Evolutionary conservation across 2,329 filamentous ascomycete genomes (phyloP), one percentile per base, ranked within the genome.

Genomic region (Xylariaceae sp.): DNA sequence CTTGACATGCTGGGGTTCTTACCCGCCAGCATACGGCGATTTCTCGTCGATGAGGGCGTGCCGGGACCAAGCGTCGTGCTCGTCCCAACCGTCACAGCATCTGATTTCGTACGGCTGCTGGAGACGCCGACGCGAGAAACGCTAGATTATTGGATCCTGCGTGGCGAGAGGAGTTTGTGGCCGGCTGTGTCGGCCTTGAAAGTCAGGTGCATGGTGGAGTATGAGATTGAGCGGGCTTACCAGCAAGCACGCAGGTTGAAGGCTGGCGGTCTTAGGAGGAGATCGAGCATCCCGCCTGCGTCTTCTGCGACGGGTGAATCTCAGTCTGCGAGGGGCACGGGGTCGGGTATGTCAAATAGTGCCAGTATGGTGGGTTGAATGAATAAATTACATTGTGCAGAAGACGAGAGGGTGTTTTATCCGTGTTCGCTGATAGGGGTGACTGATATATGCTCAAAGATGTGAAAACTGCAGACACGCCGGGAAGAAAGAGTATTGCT

Each of bases 121-220:
- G 89, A 95, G 72, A 90, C 88, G 35, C 92, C 92, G 0, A 93
- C 88, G 0, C 80, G 84, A 55, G 84, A 88, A 60, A 87, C 85
- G 7, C 77, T 97, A 2, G 85, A 90, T 59, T 89, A 93, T 67
- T 97, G 92, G 93, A 92, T 95, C 56, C 74, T 86, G 37, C 82
- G 88, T 57, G 93, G 93, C 1, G 93, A 97, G 74, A 78, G 87
- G 62, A 92, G 89, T 65, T 91, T 96, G 0, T 97, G 93, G 92
- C 93, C 92, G 0, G 90, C 91, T 1, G 85, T 96, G 2, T 87
- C 87, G 37, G 90, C 92, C 11, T 75, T 97, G 62, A 88, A 88
- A 67, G 87, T 96, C 5, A 79, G 93, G 5, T 94, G 90, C 73
- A 88, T 87, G 3, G 82, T 97, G 6, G 93, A 97, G 73, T 88